Evolutionary conservation across 164 flowering plant genomes (phyloP), one percentile per base, ranked within the genome.

Genomic region (Stephania cephalantha): DNA sequence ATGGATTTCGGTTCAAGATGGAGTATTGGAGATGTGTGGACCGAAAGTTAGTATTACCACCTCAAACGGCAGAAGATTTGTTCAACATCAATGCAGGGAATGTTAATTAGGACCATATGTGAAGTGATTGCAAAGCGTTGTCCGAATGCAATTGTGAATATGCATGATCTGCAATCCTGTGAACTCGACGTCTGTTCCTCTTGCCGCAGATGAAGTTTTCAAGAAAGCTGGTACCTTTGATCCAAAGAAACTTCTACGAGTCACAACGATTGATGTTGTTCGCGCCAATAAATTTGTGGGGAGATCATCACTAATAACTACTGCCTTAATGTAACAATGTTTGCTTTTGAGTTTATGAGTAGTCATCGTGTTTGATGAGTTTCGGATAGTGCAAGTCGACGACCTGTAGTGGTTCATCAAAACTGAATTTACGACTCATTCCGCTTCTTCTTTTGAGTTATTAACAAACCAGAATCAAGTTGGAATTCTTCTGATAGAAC

Each of bases 51-150:
- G 81, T 71, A 97, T 97, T 9, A 89, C 93, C 52, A 86, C 90
- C 3, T 98, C 97, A 77, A 92, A 92, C 99, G 50, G 90, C 98
- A 79, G 98, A 95, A 78, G 99, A 95, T 85, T 84, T 93, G 70
- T 95, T 95, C 85, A 95, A 93, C 66, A 95, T 93, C 31, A 95
- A 95, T 86, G 99, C 98, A 31, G 99, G 99, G 81, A 95, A 93
- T 66, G 99, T n/a, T n/a, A n/a, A n/a, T 92, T 20, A 90, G 80
- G 85, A 93, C 94, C 1, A 87, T 95, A 9, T 85, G 90, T 80
- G 99, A 95, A 87, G 99, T 93, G 76, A 88, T 93, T 42, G 85
- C 91, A 0, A 92, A 88, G 81, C 87, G 90, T 85, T 95, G 99
- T 71, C 99, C 99, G 11, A 9, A 77, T 48, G 92, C 97, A 13